These are phyloP conservation scores for Picea glauca DNA, from an alignment of 75 land plant genomes.

Conservation along the genomic window DNA sequence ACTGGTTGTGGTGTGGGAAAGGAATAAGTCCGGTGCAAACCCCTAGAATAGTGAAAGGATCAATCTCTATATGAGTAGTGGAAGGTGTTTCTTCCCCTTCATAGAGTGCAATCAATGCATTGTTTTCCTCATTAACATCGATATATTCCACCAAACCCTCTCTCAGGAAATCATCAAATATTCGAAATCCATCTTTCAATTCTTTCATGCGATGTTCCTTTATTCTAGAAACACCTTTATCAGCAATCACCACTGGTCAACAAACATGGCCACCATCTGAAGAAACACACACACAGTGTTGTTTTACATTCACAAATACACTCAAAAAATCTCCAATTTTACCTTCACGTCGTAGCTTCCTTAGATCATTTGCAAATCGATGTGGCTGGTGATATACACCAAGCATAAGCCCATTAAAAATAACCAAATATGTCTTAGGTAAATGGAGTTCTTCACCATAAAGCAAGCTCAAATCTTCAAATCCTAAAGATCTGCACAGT, in stretches of 20 bases:
- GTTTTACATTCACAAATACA: too few relatives aligned
- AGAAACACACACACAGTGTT: slow-evolving; percentile 76
- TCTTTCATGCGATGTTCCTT: slow-evolving; percentile 98
- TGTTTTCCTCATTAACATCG: too few relatives aligned
- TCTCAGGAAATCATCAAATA: slow-evolving; percentile 44
- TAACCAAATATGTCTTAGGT: slow-evolving; percentile 59
- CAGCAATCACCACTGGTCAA: slow-evolving; percentile 95
- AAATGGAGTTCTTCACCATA: slow-evolving; percentile 91
- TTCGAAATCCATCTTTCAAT: slow-evolving; percentile 81
- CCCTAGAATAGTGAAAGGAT: too few relatives aligned
- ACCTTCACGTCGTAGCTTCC: slow-evolving; percentile 72
- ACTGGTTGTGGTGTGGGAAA: slow-evolving; percentile 97
- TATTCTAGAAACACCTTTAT: slow-evolving; percentile 82
- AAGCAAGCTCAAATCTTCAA: slow-evolving; percentile 69
- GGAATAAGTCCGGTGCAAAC: slow-evolving; percentile 16
- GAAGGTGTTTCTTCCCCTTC: too few relatives aligned
- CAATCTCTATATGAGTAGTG: too few relatives aligned
- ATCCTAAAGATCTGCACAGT: slow-evolving; percentile 85
- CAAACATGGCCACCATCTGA: slow-evolving; percentile 99
- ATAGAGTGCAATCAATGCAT: too few relatives aligned
- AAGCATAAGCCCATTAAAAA: slow-evolving; percentile 92
- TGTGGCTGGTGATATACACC: slow-evolving; percentile 88
- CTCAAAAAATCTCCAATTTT: slow-evolving; percentile 86
- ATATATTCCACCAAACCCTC: too few relatives aligned
- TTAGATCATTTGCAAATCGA: slow-evolving; percentile 70